Base-by-base conservation (phyloP, 176 grass and related monocot species). In the Aegilops sharonensis region DNA sequence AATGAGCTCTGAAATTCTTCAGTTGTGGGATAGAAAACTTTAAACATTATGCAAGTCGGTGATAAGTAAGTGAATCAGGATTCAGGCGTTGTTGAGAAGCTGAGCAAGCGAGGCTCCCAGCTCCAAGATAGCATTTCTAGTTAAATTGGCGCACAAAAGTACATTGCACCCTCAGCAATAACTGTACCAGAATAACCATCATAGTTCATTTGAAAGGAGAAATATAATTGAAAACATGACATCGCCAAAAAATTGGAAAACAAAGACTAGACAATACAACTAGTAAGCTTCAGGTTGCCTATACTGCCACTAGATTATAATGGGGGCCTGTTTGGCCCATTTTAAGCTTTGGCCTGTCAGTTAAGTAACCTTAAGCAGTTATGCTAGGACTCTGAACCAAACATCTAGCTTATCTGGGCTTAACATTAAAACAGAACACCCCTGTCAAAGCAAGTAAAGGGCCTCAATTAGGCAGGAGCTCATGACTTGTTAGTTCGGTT, bases 351-450 rank as follows among this genome's bases (percentile, higher is more conserved):
- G 11, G 36, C 52, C 36, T 37, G 36, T 37, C 36, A 37, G 36
- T 37, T 37, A 37, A 37, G 70, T 29, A 45, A 62, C 9, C 24
- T 78, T 43, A 61, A 43, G 15, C 29, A 36, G 65, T 45, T 18
- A 48, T 48, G 27, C 25, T 45, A 87, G 37, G 35, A 48, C 13
- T 72, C 68, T 79, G 35, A 48, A 45, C 20, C 66, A 72, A 86
- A 71, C 32, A 48, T 24, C 35, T 62, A 86, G 17, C 23, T 61
- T 61, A 37, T 61, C 18, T 2, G 3, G 17, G n/a, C 43, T 27
- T 43, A 62, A 86, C 25, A 72, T 35, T 72, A 35, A 31, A 24
- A 62, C 25, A 47, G 20, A 17, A 47, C 5, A n/a, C 15, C 30
- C 11, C 52, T 23, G 27, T 13, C 36, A 80, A 50, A 72, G 11